These are phyloP conservation scores for Penstemon barbatus DNA, from an alignment of 257 asterid genomes.

Conservation along the genomic window DNA sequence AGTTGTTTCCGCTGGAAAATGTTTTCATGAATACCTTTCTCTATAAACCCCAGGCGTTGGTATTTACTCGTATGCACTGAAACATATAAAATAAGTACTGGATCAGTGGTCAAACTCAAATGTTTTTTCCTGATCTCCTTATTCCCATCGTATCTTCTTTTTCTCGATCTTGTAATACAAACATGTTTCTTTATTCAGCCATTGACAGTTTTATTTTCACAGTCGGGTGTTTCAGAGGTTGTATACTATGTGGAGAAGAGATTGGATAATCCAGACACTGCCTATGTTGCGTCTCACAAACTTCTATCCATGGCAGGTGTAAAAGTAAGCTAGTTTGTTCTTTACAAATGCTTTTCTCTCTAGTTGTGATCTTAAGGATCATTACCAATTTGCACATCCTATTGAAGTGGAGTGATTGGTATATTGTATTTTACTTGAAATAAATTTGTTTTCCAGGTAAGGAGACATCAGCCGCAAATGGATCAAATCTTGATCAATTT, in stretches of 20 bases:
- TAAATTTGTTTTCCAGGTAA: constrained; percentile 46
- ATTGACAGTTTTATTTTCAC: constrained; percentile 32
- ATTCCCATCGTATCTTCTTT: not conserved
- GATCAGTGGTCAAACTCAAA: too few species aligned
- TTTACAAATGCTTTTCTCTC: constrained; percentile 19
- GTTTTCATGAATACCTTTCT: not conserved
- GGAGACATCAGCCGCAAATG: constrained; percentile 81
- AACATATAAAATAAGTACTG: not conserved
- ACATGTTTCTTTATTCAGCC: constrained; percentile 13
- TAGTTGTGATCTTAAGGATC: constrained; percentile 16
- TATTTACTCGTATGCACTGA: not conserved
- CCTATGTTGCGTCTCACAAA: constrained; percentile 78
- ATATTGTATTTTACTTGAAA: constrained; percentile 14
- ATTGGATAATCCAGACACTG: constrained; percentile 53
- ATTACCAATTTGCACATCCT: not conserved
- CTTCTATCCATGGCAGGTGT: constrained; percentile 81
- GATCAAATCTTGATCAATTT: constrained; percentile 63
- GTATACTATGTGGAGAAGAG: constrained; percentile 81
- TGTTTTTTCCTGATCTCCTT: not conserved
- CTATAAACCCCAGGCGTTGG: not conserved
- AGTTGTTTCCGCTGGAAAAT: too few species aligned
- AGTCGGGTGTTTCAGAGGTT: constrained; percentile 94
- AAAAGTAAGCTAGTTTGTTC: constrained; percentile 54
- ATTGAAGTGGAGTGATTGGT: not conserved
- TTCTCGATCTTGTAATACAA: not conserved